Conservation (phyloP, 2,329 filamentous ascomycete species). For the Aspergillus sergii region DNA sequence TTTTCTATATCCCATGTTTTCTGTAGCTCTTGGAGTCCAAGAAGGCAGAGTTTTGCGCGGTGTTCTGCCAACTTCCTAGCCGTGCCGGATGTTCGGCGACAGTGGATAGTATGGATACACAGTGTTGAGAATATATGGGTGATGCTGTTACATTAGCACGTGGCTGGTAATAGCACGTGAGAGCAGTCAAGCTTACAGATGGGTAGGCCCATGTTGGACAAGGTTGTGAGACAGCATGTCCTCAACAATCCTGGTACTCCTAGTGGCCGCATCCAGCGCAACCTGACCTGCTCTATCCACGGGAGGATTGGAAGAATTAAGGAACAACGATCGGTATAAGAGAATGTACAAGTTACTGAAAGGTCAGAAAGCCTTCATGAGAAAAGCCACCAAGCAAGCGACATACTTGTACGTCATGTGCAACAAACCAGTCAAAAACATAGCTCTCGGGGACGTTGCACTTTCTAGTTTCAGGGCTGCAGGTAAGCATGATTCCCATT, state of each 20-base stretch:
- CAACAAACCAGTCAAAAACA: conserved; percentile 45
- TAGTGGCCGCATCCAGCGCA: conserved; percentile 50
- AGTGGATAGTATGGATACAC: conserved; percentile 52
- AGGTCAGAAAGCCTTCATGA: neutral
- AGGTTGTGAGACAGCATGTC: conserved; percentile 50
- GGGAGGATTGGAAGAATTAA: conserved; percentile 35
- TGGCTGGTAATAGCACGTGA: neutral
- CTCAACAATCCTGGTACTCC: conserved; percentile 51
- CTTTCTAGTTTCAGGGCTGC: conserved; percentile 36
- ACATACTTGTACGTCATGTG: conserved; percentile 51
- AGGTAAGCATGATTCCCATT: conserved; percentile 45
- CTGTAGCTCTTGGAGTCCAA: conserved; percentile 53
- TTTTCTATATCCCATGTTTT: conserved; percentile 55
- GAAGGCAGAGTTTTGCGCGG: conserved; percentile 51
- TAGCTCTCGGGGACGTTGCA: conserved; percentile 31
- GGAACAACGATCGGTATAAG: conserved; percentile 47
- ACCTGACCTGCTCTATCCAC: conserved; percentile 38
- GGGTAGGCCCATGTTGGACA: conserved; percentile 49
- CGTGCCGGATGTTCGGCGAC: conserved; percentile 40
- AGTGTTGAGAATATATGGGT: conserved; percentile 53
- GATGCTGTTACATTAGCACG: conserved; percentile 32
- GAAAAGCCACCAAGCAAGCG: neutral
- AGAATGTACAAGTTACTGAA: conserved; percentile 49
- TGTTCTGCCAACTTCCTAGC: conserved; percentile 51
- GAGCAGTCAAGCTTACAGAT: conserved; percentile 34